Evolutionary conservation across 2,329 filamentous ascomycete species (phyloP), one percentile per base, ranked within the genome.

Genomic region (Diplodia corticola): DNA sequence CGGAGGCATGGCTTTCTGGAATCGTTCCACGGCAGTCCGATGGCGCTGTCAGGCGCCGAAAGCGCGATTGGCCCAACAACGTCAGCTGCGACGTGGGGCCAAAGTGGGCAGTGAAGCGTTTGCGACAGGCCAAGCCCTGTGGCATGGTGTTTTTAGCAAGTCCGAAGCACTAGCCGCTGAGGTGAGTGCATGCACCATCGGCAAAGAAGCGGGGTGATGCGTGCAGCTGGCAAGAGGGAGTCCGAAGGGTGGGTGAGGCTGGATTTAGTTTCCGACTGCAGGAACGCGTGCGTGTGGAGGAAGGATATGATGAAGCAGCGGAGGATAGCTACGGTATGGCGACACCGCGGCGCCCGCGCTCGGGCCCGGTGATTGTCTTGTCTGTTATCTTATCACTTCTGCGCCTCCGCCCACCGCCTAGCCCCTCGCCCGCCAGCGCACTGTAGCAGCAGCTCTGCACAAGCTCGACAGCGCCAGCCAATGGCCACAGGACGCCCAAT

Each of bases 141-240:
- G 33, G 33, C 51, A 33, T 55, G 51, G 51, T 55, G 51, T 55
- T 55, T 55, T 55, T 57, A 57, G 54, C 55, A 49, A 61, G 44
- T 61, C 57, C 57, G 57, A 61, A 49, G 57, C 30, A 33, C 30
- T 33, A 33, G 30, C 30, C 9, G 30, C 57, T 61, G 57, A 61
- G 26, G 40, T 61, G 57, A 48, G 57, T 61, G 57, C 57, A 20
- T 44, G 40, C 40, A n/a, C 40, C 40, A 44, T 49, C 40, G 57
- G 57, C 57, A 28, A 48, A 33, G 44, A 37, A 17, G 57, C 40
- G 57, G 57, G 57, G 57, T 20, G 44, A 49, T 49, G 57, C 54
- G 54, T 46, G 46, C 30, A 35, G 7, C 10, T 3, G 17, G 13
- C 20, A 35, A 35, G 26, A 22, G n/a, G 40, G 22, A 49, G 9